Evolutionary conservation across 177 flowering plant species (phyloP), one percentile per base, ranked within the genome.

Genomic region (Vitis hybrid): DNA sequence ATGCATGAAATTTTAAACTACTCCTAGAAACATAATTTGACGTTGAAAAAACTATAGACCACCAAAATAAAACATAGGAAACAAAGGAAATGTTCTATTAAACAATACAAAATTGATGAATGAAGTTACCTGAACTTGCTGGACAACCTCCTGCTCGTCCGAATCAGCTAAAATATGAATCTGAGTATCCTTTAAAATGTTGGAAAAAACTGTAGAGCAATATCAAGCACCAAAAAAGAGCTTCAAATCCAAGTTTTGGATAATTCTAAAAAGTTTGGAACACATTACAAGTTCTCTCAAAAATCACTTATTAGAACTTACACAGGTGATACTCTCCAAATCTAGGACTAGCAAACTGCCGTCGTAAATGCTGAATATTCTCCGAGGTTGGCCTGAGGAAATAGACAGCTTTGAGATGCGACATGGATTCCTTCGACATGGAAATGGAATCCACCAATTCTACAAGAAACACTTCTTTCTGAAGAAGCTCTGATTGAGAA

Each of bases 271-370:
- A 54, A 6, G 17, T 14, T 54, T 4, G 17, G 17, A 54, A 14
- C 17, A 13, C 17, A 54, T 54, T 54, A 54, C 7, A 54, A 14
- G 8, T 39, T 21, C 14, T 11, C 19, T 19, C 23, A 50, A 19
- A 74, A 7, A 19, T 18, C 64, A 39, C 51, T 48, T 50, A 67
- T 26, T 67, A 63, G 56, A 61, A 67, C 98, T 82, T 83, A 95
- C 99, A 95, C 13, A 95, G 76, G 75, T 93, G 96, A 75, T 91
- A 91, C 74, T 95, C 98, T 74, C 98, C 97, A 73, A 95, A 95
- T 72, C 98, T 89, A 65, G 99, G 99, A 69, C 51, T 79, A 52
- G 86, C 85, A 13, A 95, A 80, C 75, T 95, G 97, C 2, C 88
- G 88, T 62, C 91, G 82, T 82, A 95, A 48, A 49, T 78, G 85